A percentile compares a stretch with the other conserved stretches of the same genome.
Conservation (phyloP, 1,284 basidiomycete species). For the Hypsizygus ulmarius region DNA sequence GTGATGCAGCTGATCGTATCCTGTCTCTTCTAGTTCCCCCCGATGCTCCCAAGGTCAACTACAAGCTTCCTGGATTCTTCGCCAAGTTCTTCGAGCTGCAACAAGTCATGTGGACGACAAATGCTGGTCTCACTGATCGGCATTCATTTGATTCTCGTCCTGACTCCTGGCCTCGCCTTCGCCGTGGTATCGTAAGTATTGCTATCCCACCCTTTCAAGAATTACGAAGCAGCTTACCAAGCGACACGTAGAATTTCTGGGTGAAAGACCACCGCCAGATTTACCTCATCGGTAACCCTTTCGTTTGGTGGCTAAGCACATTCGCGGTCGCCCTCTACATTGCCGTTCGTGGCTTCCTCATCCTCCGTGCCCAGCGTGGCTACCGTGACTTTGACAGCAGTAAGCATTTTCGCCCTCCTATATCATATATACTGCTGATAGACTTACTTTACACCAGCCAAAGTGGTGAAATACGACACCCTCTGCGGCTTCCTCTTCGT, state of each 20-base stretch:
- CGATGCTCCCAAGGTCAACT: conserved; percentile 84
- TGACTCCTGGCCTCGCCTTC: conserved; percentile 83
- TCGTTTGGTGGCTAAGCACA: conserved; percentile 88
- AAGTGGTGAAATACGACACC: conserved; percentile 89
- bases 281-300: conserved; percentile 92
- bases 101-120: conserved; percentile 97
- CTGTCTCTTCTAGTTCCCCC: conserved; percentile 72
- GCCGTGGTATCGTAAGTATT: conserved; percentile 84
- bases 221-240: neutral
- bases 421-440: neutral
- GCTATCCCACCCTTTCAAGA: neutral
- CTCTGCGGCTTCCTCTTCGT: conserved; percentile 89
- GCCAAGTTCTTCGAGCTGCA: conserved; percentile 92
- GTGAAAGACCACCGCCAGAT: conserved; percentile 94
- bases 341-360: conserved; percentile 69
- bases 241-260: conserved; percentile 82
- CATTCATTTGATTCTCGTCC: conserved; percentile 96
- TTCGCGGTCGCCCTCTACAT: conserved; percentile 70
- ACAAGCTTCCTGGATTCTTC: conserved; percentile 83
- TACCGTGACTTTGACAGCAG: conserved; percentile 90
- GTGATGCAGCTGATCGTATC: too few relatives aligned
- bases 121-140: conserved; percentile 90
- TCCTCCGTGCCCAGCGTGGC: conserved; percentile 89
- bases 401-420: conserved; percentile 39
- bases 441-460: conserved; percentile 47